Conservation (phyloP, 208 protist genomes). For the Wallacemonas collosoma region DNA sequence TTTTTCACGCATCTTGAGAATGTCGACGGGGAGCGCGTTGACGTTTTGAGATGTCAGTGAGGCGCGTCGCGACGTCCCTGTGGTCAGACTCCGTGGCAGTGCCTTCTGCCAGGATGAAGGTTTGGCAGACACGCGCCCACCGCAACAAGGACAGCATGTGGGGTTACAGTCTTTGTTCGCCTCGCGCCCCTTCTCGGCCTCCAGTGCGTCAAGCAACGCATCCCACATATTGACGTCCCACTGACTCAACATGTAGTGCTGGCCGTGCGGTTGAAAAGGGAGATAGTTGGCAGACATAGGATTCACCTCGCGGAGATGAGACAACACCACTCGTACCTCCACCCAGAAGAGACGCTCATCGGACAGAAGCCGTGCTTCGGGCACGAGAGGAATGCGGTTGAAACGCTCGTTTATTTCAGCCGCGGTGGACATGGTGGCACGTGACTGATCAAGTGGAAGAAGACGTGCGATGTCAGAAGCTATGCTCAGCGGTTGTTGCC, state of each 20-base stretch:
- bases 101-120: background rate
- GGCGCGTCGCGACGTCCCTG: background rate
- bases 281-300: background rate
- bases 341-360: background rate
- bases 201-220: too few species aligned
- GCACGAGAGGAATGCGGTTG: background rate
- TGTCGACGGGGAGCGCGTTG: background rate
- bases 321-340: background rate
- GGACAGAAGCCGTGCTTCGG: background rate
- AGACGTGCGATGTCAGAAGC: background rate
- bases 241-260: background rate
- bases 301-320: background rate
- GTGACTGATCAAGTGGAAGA: background rate
- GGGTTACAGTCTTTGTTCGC: too few species aligned
- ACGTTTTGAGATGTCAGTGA: background rate
- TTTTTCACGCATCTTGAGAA: background rate
- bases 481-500: background rate
- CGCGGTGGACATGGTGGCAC: background rate
- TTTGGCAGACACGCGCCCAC: background rate
- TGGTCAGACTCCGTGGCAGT: background rate
- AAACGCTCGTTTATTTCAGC: slow-evolving; percentile 1
- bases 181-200: too few species aligned
- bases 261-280: background rate
- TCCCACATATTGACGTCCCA: background rate
- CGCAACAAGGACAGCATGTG: too few species aligned